These are phyloP conservation scores for Ascochyta rabiei DNA, from an alignment of 2,329 filamentous ascomycete species.

Conservation along the genomic window DNA sequence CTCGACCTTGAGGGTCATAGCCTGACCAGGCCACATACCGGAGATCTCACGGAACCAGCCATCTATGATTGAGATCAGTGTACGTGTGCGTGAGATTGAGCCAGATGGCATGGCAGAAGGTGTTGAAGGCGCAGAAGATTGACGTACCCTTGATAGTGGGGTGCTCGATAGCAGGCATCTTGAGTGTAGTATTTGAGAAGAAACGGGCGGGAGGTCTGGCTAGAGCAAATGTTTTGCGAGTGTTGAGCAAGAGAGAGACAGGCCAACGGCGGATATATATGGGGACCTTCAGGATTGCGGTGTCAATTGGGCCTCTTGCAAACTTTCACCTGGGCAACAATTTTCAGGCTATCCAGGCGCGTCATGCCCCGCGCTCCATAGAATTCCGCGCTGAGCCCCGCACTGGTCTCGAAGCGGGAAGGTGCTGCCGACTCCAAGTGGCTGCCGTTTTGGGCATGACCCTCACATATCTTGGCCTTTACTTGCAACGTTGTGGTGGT, in stretches of 20 bases:
- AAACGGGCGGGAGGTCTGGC: constrained; percentile 2
- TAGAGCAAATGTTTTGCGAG: constrained; percentile 8
- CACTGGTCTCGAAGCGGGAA: constrained; percentile 1
- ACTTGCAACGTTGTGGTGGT: background rate
- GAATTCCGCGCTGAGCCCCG: background rate
- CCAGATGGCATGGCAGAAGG: background rate
- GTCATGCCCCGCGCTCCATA: constrained; percentile 29
- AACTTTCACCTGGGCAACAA: constrained; percentile 30
- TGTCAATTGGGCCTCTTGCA: constrained; percentile 28
- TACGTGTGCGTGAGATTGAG: background rate
- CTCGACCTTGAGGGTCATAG: constrained; percentile 90
- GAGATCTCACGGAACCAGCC: constrained; percentile 99
- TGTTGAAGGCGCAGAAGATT: background rate
- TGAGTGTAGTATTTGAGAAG: constrained; percentile 35
- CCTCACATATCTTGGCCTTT: background rate
- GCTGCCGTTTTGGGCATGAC: background rate
- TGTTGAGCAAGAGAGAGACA: constrained; percentile 12
- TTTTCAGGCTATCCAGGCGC: constrained; percentile 24
- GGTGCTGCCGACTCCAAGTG: constrained; percentile 19
- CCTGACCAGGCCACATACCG: constrained; percentile 98
- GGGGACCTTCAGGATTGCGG: constrained; percentile 30
- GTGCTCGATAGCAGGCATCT: constrained; percentile 72
- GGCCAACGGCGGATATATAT: constrained; percentile 27
- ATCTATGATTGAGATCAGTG: constrained; percentile 65
- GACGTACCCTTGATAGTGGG: constrained; percentile 74